Evolutionary conservation across 805 yeast species (phyloP), one percentile per base, ranked within the genome.

Genomic region (Metschnikowia baotianmanensis): DNA sequence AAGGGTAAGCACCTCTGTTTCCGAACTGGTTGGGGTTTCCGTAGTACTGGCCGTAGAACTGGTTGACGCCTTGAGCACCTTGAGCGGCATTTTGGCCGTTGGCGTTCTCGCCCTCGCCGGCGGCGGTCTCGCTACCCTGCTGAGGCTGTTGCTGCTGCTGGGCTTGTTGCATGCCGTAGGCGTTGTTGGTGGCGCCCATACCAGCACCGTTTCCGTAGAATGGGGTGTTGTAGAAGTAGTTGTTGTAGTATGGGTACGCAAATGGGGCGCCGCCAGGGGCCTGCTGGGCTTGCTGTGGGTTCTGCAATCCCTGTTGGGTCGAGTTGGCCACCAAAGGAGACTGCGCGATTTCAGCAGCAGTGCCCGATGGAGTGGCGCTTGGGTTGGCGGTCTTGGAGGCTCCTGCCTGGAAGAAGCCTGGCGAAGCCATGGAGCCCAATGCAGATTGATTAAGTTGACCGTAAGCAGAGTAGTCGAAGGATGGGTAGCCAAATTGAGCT

Each of bases 401-500:
- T 38, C 58, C 59, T 36, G 53, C 56, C 48, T 63, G 71, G 39
- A 47, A 50, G 46, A 35, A 50, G 17, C 42, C 53, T 4, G 48
- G 50, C 8, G 48, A 41, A 11, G 32, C 43, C 27, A 40, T 40
- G 8, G 48, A 40, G n/a, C 50, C 53, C 40, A 50, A 45, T 5
- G 45, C 52, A 12, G 36, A 47, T 24, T 45, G 50, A 28, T 44
- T 50, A 23, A 45, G 34, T 41, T 61, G 66, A 36, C 57, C 62
- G 52, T 68, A 67, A 12, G 43, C 53, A 30, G 65, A 57, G 58
- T 70, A 70, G 51, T 70, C 76, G 33, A 61, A 56, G 21, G 70
- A 71, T 34, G 75, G 75, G 57, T 68, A 71, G 33, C 65, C 72
- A 52, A 62, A 70, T 52, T 65, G 71, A 31, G 65, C 71, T 40